A percentile compares a stretch with the other conserved stretches of the same genome.
These are phyloP conservation scores for Melaleuca quinquenervia DNA, from an alignment of 345 rosid species.

Conservation along the genomic window DNA sequence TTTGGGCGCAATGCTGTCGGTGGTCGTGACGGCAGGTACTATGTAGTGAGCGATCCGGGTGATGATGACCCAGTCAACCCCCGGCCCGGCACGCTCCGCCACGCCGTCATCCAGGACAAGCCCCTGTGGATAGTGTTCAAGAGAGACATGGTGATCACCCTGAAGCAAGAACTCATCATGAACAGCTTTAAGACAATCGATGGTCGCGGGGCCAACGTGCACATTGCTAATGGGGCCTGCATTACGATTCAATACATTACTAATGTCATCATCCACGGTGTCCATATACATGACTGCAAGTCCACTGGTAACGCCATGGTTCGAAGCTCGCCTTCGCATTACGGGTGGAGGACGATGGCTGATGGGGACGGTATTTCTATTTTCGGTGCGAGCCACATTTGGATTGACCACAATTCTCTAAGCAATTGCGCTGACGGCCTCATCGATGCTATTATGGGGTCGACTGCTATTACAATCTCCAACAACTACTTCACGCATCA, in stretches of 20 bases:
- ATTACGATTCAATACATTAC: conserved; percentile 64
- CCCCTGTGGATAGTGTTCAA: conserved; percentile 82
- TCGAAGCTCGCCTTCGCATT: conserved; percentile 72
- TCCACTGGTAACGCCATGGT: conserved; percentile 81
- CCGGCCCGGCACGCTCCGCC: conserved; percentile 64
- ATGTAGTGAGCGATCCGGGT: conserved; percentile 46
- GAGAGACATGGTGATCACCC: conserved; percentile 63
- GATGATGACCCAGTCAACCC: conserved; percentile 68
- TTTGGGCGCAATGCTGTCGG: conserved; percentile 78
- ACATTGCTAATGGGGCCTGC: conserved; percentile 46
- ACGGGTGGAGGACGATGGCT: conserved; percentile 75
- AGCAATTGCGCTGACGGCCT: conserved; percentile 83
- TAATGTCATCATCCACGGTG: conserved; percentile 62
- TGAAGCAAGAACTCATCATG: conserved; percentile 73
- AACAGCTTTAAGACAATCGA: conserved; percentile 83
- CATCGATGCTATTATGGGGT: conserved; percentile 55
- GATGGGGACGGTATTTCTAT: conserved; percentile 78
- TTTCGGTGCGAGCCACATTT: conserved; percentile 71
- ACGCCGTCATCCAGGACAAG: conserved; percentile 64
- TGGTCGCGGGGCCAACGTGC: conserved; percentile 40
- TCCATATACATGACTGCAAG: conserved; percentile 62
- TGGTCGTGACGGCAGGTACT: conserved; percentile 66
- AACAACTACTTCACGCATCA: conserved; percentile 76
- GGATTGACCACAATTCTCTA: conserved; percentile 88
- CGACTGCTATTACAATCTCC: conserved; percentile 65